Evolutionary conservation across 2,329 filamentous ascomycete species (phyloP), one percentile per base, ranked within the genome.

Genomic region (Ceratocystis huliohia): DNA sequence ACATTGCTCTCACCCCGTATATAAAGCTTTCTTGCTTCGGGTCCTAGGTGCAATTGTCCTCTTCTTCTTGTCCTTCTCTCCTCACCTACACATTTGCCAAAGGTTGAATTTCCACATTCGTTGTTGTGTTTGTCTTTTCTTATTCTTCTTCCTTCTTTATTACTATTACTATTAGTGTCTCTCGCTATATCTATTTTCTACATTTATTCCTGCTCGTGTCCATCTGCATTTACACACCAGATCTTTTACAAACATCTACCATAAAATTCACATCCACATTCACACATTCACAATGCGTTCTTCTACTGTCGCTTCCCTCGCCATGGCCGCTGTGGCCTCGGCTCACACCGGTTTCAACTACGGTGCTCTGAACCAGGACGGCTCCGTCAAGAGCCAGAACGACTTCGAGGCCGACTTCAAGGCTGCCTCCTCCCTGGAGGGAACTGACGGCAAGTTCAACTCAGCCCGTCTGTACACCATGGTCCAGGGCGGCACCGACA

Each of bases 381-480:
- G 85, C 69, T 75, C 80, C 44, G 75, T 80, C 72, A 88, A 88
- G 77, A 71, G 72, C 65, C 81, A 88, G 72, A 71, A 79, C 13
- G 85, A 89, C 73, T 92, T 88, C 75, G 83, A 88, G 78, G 77
- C 81, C 71, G 83, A 88, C 76, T 90, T 90, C 81, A 83, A 80
- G 69, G 78, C 81, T 2, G 87, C 88, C 33, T 80, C 84, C 70
- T 78, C 77, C 63, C 83, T 92, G 17, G 78, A 80, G 25, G 86
- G 86, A 57, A 85, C 86, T 65, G 76, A 79, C 25, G 84, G 84
- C 59, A 75, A 72, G 64, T 90, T 88, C 78, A 88, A 78, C 71
- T 86, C 82, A 68, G 87, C 85, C 56, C 84, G 88, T 68, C 79
- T 91, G n/a, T 91, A 88, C 76, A 90, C 88, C 70, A 89, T 84